Conservation (phyloP, 1,139 yeast species). For the Maudiozyma humilis region DNA sequence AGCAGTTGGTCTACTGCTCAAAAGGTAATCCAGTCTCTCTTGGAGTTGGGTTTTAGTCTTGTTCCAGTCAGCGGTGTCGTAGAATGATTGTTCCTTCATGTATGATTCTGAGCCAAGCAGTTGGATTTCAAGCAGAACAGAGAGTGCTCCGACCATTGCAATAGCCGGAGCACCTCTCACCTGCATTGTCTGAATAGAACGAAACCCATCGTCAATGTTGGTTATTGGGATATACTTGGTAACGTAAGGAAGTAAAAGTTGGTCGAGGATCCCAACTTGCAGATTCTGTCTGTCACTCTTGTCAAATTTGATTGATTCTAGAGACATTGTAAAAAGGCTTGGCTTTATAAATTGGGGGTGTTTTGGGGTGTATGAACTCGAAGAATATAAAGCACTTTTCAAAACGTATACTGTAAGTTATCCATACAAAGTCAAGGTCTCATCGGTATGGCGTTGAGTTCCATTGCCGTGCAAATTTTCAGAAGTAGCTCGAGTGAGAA, state of each 20-base stretch:
- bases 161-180: constrained; percentile 98
- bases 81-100: constrained; percentile 27
- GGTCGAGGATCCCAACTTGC: constrained; percentile 63
- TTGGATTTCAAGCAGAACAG: constrained; percentile 62
- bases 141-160: constrained; percentile 85
- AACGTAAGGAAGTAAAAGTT: constrained; percentile 70
- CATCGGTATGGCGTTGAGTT: no score
- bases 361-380: neutral
- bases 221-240: constrained; percentile 56
- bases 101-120: constrained; percentile 29
- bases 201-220: constrained; percentile 63
- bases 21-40: constrained; percentile 52
- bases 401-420: no score
- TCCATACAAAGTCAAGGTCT: no score
- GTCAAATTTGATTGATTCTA: constrained; percentile 67
- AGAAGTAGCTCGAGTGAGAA: no score
- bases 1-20: constrained; percentile 87
- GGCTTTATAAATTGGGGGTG: neutral
- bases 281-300: constrained; percentile 30
- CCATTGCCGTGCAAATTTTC: no score
- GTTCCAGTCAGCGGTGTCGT: constrained; percentile 30
- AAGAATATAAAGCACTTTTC: no score
- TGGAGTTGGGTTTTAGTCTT: constrained; percentile 33
- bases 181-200: constrained; percentile 80
- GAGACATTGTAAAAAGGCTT: constrained; percentile 20